These are phyloP conservation scores for Platanus orientalis DNA, from an alignment of 164 flowering plant species.

Conservation along the genomic window DNA sequence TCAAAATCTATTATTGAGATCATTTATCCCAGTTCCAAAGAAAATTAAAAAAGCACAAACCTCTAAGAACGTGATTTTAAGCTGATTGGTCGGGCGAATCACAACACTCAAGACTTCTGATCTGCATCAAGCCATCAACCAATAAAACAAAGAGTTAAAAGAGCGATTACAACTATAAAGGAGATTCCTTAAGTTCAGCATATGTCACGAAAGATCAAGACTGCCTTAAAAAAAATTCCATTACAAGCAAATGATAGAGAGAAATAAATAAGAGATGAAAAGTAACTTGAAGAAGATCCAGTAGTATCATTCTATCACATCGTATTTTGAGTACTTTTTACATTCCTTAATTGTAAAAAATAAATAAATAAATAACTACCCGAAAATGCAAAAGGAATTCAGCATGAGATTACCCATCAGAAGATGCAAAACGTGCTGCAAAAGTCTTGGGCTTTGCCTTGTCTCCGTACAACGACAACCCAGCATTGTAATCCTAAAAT, in stretches of 20 bases:
- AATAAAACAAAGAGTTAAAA: neutral
- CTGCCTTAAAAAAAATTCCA: neutral
- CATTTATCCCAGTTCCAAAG: no score
- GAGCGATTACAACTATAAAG: no score
- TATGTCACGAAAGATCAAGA: neutral
- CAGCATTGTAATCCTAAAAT: constrained; percentile 77
- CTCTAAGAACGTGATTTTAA: constrained; percentile 97
- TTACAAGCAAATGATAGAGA: neutral
- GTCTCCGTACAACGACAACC: constrained; percentile 86
- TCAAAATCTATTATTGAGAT: neutral
- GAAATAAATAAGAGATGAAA: neutral
- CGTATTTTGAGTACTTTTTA: neutral
- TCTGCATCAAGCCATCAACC: constrained; percentile 33
- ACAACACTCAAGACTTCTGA: constrained; percentile 84
- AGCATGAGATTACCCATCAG: constrained; percentile 61
- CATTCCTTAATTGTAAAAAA: neutral
- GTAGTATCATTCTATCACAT: no score
- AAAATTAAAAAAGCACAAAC: constrained; percentile 31
- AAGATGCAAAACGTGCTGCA: constrained; percentile 92
- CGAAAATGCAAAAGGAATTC: neutral
- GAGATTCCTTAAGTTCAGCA: no score
- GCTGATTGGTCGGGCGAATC: constrained; percentile 75
- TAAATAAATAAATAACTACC: neutral
- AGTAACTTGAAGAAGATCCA: neutral
- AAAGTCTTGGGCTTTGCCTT: constrained; percentile 81